Evolutionary conservation across 495 filamentous ascomycete species (phyloP).

Genomic region (Astrothelium macrocarpum): DNA sequence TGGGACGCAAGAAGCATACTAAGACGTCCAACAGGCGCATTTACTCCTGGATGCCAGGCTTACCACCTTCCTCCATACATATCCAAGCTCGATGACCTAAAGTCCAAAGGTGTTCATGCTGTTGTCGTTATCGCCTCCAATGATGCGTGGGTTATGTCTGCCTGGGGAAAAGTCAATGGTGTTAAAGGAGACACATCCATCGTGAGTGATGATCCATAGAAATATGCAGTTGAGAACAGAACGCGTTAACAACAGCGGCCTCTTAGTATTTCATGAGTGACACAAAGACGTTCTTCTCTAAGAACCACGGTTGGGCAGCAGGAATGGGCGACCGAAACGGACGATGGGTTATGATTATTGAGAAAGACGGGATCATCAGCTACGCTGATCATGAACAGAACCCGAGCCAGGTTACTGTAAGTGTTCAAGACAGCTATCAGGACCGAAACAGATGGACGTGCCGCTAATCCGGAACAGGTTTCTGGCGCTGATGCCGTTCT

Average conservation of each 20-base stretch:
- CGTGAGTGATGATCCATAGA: conserved; percentile 34
- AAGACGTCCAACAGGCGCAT: conserved; percentile 50
- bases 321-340: conserved; percentile 60
- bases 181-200: conserved; percentile 61
- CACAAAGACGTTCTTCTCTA: conserved; percentile 64
- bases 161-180: conserved; percentile 90
- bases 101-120: conserved; percentile 76
- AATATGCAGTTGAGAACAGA: neutral
- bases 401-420: conserved; percentile 55
- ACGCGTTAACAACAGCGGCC: conserved; percentile 7
- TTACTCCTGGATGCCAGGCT: conserved; percentile 88
- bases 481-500: conserved; percentile 23
- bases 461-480: conserved; percentile 15
- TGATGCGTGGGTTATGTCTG: conserved; percentile 86
- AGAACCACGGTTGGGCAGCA: conserved; percentile 71
- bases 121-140: conserved; percentile 82
- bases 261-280: conserved; percentile 78
- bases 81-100: conserved; percentile 58
- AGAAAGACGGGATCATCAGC: conserved; percentile 71
- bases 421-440: conserved; percentile 14
- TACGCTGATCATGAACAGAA: conserved; percentile 74
- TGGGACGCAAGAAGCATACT: neutral
- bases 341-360: conserved; percentile 77
- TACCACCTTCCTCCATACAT: conserved; percentile 83
- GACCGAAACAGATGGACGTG: neutral